Percentiles rank a stretch among this genome's conserved stretches.
Conservation (phyloP, 2,329 filamentous ascomycete genomes). For the Pyrenophora tritici-repentis region DNA sequence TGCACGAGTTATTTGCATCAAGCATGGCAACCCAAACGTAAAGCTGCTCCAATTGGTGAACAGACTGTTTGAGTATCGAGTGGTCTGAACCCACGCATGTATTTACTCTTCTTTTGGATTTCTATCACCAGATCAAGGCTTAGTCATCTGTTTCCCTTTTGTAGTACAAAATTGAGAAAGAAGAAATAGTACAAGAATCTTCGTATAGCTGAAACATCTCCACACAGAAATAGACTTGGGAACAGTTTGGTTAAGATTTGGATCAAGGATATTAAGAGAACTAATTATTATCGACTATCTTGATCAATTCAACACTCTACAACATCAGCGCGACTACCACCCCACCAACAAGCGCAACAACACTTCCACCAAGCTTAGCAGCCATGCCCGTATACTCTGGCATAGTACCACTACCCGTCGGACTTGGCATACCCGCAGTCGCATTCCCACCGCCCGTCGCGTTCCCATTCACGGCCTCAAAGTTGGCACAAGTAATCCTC, state of each 20-base stretch:
- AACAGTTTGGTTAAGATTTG: too few species aligned
- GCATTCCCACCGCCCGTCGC: conserved; percentile 9
- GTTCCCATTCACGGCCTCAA: conserved; percentile 36
- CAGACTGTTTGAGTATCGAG: neutral
- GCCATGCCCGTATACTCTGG: conserved; percentile 25
- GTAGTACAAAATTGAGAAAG: too few species aligned
- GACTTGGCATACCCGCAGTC: conserved; percentile 2
- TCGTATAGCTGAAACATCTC: neutral
- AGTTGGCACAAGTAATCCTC: conserved; percentile 61
- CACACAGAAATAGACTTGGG: neutral
- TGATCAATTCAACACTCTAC: neutral
- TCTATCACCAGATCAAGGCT: too few species aligned
- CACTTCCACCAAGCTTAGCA: conserved; percentile 9
- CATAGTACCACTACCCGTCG: conserved; percentile 11
- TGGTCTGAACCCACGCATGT: neutral
- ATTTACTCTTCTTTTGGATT: too few species aligned
- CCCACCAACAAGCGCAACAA: conserved; percentile 12
- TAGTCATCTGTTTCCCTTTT: too few species aligned
- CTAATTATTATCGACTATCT: neutral
- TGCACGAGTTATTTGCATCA: conserved; percentile 19
- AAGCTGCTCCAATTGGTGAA: neutral
- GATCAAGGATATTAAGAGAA: too few species aligned
- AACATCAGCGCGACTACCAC: conserved; percentile 19
- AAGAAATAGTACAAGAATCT: neutral
- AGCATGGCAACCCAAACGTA: conserved; percentile 10